These are phyloP conservation scores for Pyrenophora seminiperda DNA, from an alignment of 2,329 filamentous ascomycete species.

Conservation along the genomic window DNA sequence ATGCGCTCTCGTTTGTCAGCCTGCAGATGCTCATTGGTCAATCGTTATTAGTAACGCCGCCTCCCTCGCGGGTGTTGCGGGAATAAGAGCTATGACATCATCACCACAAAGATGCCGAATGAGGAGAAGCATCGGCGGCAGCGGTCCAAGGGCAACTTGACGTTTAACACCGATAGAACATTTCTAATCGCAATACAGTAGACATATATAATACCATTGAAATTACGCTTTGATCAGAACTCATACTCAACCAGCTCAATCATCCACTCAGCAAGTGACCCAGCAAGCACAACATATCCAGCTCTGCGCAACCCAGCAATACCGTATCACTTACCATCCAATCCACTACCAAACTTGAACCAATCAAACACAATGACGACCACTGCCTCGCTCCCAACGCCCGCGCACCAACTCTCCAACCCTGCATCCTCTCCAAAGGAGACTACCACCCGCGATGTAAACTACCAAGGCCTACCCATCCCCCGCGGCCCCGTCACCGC, in stretches of 20 bases:
- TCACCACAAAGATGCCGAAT: conserved; percentile 30
- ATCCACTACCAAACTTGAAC: too few species aligned
- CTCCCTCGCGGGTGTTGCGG: too few species aligned
- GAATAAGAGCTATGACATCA: conserved; percentile 44
- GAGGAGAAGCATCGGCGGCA: conserved; percentile 18
- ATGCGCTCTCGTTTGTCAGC: conserved; percentile 39
- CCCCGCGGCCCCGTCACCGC: conserved; percentile 36
- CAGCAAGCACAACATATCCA: too few species aligned
- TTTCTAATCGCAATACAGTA: conserved; percentile 43
- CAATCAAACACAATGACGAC: conserved; percentile 50
- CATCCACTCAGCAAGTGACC: conserved; percentile 14
- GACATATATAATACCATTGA: conserved; percentile 29
- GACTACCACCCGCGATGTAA: conserved; percentile 37
- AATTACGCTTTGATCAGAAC: conserved; percentile 7
- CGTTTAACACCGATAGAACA: conserved; percentile 11
- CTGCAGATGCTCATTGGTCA: conserved; percentile 20
- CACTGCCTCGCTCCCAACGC: conserved; percentile 48
- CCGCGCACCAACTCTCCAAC: conserved; percentile 49
- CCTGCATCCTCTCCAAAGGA: conserved; percentile 32
- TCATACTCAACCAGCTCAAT: conserved; percentile 17
- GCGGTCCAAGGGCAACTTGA: conserved; percentile 14
- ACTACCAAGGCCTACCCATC: conserved; percentile 39
- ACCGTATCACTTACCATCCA: too few species aligned
- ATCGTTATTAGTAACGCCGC: conserved; percentile 35
- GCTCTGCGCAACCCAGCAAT: too few species aligned